Percentiles rank a stretch among this genome's conserved stretches.
Conservation (phyloP, 805 yeast genomes). For the Pichia rugopelliculosa region DNA sequence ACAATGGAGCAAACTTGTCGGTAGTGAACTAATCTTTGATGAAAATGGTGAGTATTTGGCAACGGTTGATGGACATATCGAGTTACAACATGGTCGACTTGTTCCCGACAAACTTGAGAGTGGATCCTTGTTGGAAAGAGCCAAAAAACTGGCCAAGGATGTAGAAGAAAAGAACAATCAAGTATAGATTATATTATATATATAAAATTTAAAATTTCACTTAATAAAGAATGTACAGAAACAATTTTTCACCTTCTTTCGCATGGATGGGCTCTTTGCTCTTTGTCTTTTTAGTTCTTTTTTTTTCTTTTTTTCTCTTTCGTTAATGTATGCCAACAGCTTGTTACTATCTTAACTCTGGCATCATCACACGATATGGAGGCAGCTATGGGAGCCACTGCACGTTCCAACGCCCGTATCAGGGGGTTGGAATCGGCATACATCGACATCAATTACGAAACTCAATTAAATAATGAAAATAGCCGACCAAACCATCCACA, state of each 20-base stretch:
- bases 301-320: no score
- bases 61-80: constrained; percentile 24
- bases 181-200: no score
- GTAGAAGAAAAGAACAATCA: background rate
- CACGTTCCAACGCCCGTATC: background rate
- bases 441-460: constrained; percentile 39
- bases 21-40: constrained; percentile 49
- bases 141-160: constrained; percentile 1
- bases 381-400: constrained; percentile 1
- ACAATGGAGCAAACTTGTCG: constrained; percentile 68
- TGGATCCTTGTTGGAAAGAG: constrained; percentile 19
- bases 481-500: constrained; percentile 16
- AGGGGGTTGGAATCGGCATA: constrained; percentile 25
- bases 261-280: no score
- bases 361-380: background rate
- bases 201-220: no score
- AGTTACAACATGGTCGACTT: constrained; percentile 26
- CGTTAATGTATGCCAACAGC: no score
- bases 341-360: no score
- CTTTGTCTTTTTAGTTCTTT: no score
- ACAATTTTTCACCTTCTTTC: no score
- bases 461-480: constrained; percentile 23
- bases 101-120: constrained; percentile 17
- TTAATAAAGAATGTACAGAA: no score
- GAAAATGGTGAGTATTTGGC: constrained; percentile 30